phyloP scores from a whole-genome alignment of 345 rosid genomes.

The Eutrema yunnanense region DNA sequence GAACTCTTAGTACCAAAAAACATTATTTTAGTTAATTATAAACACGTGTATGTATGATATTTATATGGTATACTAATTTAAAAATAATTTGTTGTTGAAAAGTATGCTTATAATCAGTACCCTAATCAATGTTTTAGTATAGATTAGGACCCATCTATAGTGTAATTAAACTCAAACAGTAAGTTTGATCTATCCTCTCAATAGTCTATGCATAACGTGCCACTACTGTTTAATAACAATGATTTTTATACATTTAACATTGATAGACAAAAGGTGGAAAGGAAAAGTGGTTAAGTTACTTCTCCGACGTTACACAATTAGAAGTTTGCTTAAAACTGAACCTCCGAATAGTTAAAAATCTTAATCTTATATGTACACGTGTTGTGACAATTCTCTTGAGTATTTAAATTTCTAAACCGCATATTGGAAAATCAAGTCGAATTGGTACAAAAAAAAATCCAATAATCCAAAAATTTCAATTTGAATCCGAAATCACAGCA shows the following conservation, averaged over 20 bases:
- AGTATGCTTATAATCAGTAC: background rate
- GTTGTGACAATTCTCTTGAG: background rate
- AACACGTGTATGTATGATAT: background rate
- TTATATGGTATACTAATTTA: background rate
- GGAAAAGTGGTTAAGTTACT: background rate
- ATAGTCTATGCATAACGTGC: background rate
- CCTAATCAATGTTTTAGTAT: constrained; percentile 2
- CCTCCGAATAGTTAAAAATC: background rate
- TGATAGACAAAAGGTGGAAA: background rate
- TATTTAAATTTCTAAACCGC: background rate
- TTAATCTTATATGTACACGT: background rate
- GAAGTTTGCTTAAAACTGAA: background rate
- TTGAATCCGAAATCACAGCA: background rate
- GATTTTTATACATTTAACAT: background rate
- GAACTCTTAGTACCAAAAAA: background rate
- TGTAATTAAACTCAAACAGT: constrained; percentile 23
- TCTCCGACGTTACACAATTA: background rate
- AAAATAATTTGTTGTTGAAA: background rate
- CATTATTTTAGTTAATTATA: background rate
- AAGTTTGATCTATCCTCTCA: constrained; percentile 6
- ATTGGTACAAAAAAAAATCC: background rate
- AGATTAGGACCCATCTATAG: constrained; percentile 17
- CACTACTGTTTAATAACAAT: background rate
- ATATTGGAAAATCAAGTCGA: background rate
- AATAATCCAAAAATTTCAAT: background rate